These are phyloP conservation scores for Camellia sinensis DNA, from an alignment of 148 eudicot genomes.

Conservation along the genomic window DNA sequence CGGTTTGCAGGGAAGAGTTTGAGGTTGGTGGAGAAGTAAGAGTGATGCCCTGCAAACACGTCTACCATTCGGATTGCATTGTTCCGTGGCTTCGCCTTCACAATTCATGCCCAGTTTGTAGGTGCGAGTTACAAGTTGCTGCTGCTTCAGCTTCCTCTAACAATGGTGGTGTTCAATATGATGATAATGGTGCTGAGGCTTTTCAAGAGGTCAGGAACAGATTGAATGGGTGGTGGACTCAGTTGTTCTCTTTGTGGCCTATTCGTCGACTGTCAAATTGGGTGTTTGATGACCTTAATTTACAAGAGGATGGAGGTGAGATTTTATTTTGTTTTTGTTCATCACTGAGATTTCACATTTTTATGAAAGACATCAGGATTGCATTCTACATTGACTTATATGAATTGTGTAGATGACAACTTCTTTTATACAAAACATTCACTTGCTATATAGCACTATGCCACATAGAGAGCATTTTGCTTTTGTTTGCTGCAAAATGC, in stretches of 20 bases:
- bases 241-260: constrained; percentile 52
- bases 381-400: neutral
- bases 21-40: constrained; percentile 36
- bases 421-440: too few relatives aligned
- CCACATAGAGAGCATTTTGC: too few relatives aligned
- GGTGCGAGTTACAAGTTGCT: constrained; percentile 38
- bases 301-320: constrained; percentile 26
- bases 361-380: neutral
- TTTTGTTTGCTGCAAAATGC: too few relatives aligned
- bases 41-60: constrained; percentile 56
- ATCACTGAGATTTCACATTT: neutral
- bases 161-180: neutral
- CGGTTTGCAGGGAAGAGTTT: constrained; percentile 74
- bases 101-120: constrained; percentile 76
- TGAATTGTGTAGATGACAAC: too few relatives aligned
- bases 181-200: neutral
- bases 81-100: constrained; percentile 64
- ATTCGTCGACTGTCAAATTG: constrained; percentile 37
- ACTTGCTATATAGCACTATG: too few relatives aligned
- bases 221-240: constrained; percentile 36
- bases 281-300: constrained; percentile 17
- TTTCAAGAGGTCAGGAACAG: constrained; percentile 22
- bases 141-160: neutral
- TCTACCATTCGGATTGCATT: constrained; percentile 63
- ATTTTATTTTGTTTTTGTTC: neutral